Conservation (phyloP, 2,329 filamentous ascomycete species). For the Penicillium sp. region DNA sequence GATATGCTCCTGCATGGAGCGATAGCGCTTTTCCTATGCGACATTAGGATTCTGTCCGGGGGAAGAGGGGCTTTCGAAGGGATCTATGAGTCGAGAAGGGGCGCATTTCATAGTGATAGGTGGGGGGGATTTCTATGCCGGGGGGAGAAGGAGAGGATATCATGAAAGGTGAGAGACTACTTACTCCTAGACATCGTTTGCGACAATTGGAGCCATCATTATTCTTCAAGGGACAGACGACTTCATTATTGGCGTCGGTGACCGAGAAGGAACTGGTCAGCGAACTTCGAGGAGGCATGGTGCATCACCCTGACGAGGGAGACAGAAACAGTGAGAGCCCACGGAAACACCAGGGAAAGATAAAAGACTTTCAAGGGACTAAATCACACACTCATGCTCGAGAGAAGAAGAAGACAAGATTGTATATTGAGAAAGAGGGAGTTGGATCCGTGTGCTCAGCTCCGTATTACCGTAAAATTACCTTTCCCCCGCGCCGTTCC, state of each 20-base stretch:
- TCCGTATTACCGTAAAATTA: too few species aligned
- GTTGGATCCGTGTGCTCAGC: too few species aligned
- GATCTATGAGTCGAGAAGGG: too few species aligned
- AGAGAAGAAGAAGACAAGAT: too few species aligned
- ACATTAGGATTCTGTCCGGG: conserved; percentile 10
- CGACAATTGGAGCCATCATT: conserved; percentile 95
- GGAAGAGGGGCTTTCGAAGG: neutral
- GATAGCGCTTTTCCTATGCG: conserved; percentile 81
- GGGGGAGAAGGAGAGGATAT: conserved; percentile 11
- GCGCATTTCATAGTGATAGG: neutral
- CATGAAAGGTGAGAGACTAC: too few species aligned
- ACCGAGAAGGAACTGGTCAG: conserved; percentile 88
- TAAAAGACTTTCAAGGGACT: too few species aligned
- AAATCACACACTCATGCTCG: too few species aligned
- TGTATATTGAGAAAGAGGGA: too few species aligned
- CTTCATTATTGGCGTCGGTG: conserved; percentile 87
- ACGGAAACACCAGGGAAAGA: too few species aligned
- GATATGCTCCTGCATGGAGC: conserved; percentile 99
- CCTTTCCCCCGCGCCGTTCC: too few species aligned
- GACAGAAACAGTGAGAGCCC: too few species aligned
- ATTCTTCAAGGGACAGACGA: conserved; percentile 91
- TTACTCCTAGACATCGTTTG: conserved; percentile 96
- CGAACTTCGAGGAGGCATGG: conserved; percentile 83
- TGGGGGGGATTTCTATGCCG: neutral
- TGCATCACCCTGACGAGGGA: conserved; percentile 41